These are phyloP conservation scores for Termitomyces sp. DNA, from an alignment of 768 basidiomycete species.

Conservation along the genomic window DNA sequence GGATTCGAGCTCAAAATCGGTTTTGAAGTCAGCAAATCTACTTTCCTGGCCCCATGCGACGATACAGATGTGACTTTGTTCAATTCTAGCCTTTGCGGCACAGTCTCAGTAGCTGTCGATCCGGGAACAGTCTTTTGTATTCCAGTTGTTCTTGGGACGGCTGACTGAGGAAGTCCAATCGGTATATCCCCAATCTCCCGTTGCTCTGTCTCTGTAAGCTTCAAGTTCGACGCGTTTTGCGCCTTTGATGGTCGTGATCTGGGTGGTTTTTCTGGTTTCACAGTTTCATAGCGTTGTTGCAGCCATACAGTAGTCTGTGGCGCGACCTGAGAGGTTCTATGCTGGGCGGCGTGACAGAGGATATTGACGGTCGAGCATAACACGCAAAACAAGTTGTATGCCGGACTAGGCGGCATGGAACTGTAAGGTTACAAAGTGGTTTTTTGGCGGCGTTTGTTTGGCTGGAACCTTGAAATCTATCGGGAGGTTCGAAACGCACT, in stretches of 20 bases:
- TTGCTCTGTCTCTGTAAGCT: not conserved
- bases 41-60: too few relatives aligned
- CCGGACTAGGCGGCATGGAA: constrained; percentile 62
- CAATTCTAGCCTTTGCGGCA: not conserved
- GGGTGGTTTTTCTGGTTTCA: not conserved
- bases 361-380: constrained; percentile 55
- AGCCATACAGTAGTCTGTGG: constrained; percentile 15
- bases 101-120: not conserved
- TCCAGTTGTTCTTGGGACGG: not conserved
- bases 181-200: not conserved
- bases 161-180: not conserved
- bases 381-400: constrained; percentile 70
- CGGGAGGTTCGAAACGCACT: too few relatives aligned
- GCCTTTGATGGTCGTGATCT: not conserved
- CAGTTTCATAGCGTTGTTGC: constrained; percentile 4
- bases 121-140: not conserved
- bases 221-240: not conserved
- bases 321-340: constrained; percentile 41
- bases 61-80: not conserved
- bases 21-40: not conserved
- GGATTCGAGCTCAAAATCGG: too few relatives aligned
- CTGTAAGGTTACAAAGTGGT: not conserved
- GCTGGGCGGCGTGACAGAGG: constrained; percentile 53
- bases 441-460: constrained; percentile 1
- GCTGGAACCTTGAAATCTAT: not conserved